phyloP scores from a whole-genome alignment of 352 stramenopile species.

The Vaucheria bursata region DNA sequence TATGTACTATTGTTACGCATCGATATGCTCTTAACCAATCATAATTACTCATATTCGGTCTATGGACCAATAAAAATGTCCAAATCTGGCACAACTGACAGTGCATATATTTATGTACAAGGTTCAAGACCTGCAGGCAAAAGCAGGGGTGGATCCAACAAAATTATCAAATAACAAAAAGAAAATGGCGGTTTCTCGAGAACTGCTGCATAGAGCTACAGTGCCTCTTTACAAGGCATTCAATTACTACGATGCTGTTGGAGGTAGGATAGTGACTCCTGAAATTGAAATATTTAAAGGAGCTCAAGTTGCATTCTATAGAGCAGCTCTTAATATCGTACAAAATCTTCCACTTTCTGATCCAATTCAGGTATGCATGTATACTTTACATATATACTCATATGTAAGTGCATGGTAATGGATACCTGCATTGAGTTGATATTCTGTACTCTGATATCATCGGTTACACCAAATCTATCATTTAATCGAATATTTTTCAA shows the following conservation, averaged over 20 bases:
- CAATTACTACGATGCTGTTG: conserved; percentile 38
- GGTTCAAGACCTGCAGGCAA: conserved; percentile 37
- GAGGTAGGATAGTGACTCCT: conserved; percentile 17
- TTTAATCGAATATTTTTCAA: no score
- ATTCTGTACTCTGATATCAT: no score
- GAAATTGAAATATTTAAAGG: conserved; percentile 39
- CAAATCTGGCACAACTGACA: no score
- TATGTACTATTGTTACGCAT: no score
- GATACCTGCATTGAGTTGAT: no score
- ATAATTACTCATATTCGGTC: no score
- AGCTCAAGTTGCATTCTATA: conserved; percentile 32
- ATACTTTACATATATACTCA: no score
- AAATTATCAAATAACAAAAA: conserved; percentile 43
- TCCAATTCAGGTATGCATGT: conserved; percentile 15
- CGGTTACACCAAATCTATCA: no score
- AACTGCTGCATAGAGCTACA: conserved; percentile 29
- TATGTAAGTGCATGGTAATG: no score
- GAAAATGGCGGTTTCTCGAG: conserved; percentile 27
- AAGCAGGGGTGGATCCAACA: conserved; percentile 6
- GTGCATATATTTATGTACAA: no score
- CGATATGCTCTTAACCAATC: no score
- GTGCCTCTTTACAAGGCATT: conserved; percentile 25
- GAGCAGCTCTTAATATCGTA: conserved; percentile 18
- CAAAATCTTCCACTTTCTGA: conserved; percentile 16
- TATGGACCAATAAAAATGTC: no score